phyloP scores from a whole-genome alignment of 805 yeast genomes.

The Candida corydali region DNA sequence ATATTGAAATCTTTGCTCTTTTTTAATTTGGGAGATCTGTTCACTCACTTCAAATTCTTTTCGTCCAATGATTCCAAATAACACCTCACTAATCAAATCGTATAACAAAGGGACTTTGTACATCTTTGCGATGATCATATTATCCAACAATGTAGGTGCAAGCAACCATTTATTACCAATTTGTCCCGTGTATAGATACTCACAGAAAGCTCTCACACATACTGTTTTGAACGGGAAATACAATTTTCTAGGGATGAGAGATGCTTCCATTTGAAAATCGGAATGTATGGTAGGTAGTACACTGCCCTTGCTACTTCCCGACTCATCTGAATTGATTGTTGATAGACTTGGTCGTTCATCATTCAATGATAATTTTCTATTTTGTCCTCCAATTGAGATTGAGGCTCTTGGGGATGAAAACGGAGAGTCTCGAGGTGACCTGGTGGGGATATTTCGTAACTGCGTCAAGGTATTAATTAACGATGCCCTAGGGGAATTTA shows the following conservation, averaged over 20 bases:
- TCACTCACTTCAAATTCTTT: conserved; percentile 52
- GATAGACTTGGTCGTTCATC: conserved; percentile 7
- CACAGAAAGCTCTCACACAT: conserved; percentile 63
- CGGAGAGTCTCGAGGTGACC: conserved; percentile 37
- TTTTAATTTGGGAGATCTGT: conserved; percentile 36
- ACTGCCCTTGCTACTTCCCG: conserved; percentile 10
- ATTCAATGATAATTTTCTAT: neutral
- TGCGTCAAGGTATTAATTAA: conserved; percentile 37
- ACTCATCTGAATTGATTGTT: conserved; percentile 4
- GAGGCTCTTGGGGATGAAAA: conserved; percentile 49
- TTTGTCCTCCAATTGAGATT: conserved; percentile 35
- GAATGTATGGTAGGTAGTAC: conserved; percentile 31
- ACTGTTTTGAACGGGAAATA: conserved; percentile 64
- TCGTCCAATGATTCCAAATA: conserved; percentile 66
- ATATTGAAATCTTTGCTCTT: conserved; percentile 5
- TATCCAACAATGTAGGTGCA: conserved; percentile 63
- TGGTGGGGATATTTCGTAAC: conserved; percentile 33
- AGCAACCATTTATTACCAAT: conserved; percentile 73
- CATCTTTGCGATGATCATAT: conserved; percentile 57
- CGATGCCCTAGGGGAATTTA: conserved; percentile 36
- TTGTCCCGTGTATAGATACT: conserved; percentile 75
- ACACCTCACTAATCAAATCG: conserved; percentile 63
- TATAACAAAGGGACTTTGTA: conserved; percentile 68
- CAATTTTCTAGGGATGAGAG: conserved; percentile 62
- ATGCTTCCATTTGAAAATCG: conserved; percentile 48